phyloP scores from a whole-genome alignment of 139 green algal genomes.

The Spirogloea muscicola region DNA sequence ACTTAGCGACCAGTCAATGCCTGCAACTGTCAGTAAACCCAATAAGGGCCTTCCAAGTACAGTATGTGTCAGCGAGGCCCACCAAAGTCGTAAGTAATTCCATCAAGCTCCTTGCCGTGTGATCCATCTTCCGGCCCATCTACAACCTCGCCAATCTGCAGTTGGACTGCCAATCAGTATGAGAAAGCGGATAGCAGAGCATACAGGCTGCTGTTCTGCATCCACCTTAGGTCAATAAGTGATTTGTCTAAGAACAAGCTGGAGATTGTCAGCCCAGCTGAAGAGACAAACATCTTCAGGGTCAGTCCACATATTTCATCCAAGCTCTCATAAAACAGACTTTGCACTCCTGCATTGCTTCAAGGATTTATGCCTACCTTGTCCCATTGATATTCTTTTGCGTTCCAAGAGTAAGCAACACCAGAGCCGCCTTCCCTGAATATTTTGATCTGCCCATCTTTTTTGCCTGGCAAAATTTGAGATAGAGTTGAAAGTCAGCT shows the following conservation, averaged over 20 bases:
- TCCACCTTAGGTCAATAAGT: no score
- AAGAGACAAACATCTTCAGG: constrained; percentile 7
- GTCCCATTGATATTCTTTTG: constrained; percentile 69
- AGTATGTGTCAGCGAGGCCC: no score
- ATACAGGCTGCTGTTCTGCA: no score
- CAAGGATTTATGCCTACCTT: constrained; percentile 59
- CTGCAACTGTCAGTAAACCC: no score
- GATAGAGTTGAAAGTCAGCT: no score
- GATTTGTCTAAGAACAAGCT: no score
- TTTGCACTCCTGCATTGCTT: not conserved
- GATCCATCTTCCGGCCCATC: constrained; percentile 42
- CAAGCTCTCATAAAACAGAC: not conserved
- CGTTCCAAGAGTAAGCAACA: constrained; percentile 78
- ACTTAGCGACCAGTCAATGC: no score
- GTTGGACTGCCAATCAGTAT: not conserved
- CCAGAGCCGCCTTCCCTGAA: constrained; percentile 65
- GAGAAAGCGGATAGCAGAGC: not conserved
- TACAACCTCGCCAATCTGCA: constrained; percentile 77
- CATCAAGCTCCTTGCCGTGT: constrained; percentile 7
- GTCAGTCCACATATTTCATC: not conserved
- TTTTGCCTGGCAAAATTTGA: no score
- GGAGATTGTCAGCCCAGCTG: not conserved
- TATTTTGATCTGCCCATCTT: constrained; percentile 63
- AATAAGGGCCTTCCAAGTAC: no score
- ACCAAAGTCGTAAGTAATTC: constrained; percentile 45